These are phyloP conservation scores for Aschersonia sp. DNA, from an alignment of 2,329 filamentous ascomycete genomes.

Conservation along the genomic window DNA sequence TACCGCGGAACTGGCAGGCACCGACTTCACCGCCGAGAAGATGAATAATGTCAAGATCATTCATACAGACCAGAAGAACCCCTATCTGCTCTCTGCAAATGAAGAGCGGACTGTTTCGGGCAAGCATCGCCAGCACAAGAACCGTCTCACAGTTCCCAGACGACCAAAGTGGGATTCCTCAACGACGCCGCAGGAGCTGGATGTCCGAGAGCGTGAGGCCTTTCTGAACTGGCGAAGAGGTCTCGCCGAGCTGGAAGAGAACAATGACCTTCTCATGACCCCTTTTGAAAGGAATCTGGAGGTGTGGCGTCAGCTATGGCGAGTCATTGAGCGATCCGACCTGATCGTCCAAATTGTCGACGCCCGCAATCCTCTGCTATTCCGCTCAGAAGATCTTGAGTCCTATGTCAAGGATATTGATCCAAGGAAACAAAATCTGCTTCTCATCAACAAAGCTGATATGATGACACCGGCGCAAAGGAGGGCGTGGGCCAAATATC, in stretches of 20 bases:
- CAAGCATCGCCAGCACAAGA: slow-evolving; percentile 73
- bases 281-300: slow-evolving; percentile 96
- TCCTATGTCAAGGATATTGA: slow-evolving; percentile 89
- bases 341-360: slow-evolving; percentile 97
- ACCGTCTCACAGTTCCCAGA: slow-evolving; percentile 73
- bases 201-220: slow-evolving; percentile 62
- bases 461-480: slow-evolving; percentile 91
- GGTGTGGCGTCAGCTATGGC: slow-evolving; percentile 95
- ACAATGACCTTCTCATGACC: slow-evolving; percentile 89
- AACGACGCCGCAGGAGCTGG: slow-evolving; percentile 74
- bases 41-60: slow-evolving; percentile 99
- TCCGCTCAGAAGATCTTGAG: slow-evolving; percentile 87
- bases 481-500: slow-evolving; percentile 72
- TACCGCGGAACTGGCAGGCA: slow-evolving; percentile 92
- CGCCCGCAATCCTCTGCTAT: slow-evolving; percentile 84
- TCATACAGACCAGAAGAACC: slow-evolving; percentile 90
- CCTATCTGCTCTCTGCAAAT: slow-evolving; percentile 71
- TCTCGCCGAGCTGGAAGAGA: slow-evolving; percentile 84
- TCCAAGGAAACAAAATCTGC: slow-evolving; percentile 71
- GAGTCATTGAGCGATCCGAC: slow-evolving; percentile 93
- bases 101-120: slow-evolving; percentile 67
- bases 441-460: slow-evolving; percentile 96
- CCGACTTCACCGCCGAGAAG: slow-evolving; percentile 97
- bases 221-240: slow-evolving; percentile 82
- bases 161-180: slow-evolving; percentile 76